These are phyloP conservation scores for Detonula confervacea DNA, from an alignment of 352 stramenopile genomes.

Conservation along the genomic window DNA sequence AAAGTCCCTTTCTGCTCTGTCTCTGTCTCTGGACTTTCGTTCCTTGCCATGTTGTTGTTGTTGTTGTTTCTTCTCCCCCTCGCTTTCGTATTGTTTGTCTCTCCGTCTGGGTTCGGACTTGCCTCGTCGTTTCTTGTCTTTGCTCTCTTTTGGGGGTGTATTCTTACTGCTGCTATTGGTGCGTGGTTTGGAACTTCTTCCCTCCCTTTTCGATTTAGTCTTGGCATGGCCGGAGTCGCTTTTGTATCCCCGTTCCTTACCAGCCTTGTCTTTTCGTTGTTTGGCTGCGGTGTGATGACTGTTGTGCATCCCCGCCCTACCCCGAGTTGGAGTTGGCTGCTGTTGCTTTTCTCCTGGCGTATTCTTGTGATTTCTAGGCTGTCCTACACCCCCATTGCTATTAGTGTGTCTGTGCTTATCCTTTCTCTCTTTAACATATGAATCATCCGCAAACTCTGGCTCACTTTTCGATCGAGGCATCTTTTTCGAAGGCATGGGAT, in stretches of 20 bases:
- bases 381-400: not conserved
- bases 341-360: not conserved
- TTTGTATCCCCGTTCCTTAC: conserved; percentile 15
- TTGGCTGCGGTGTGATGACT: not conserved
- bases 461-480: not conserved
- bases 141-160: too few relatives aligned
- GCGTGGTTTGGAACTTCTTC: not conserved
- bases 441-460: not conserved
- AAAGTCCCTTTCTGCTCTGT: not conserved
- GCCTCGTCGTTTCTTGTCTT: too few relatives aligned
- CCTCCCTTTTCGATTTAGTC: not conserved
- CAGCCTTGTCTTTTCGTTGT: not conserved
- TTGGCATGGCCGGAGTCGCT: conserved; percentile 16
- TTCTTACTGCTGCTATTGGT: not conserved
- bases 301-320: not conserved
- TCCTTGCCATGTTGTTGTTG: not conserved
- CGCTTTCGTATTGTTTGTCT: not conserved
- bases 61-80: not conserved
- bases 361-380: too few relatives aligned
- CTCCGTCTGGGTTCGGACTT: too few relatives aligned
- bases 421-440: not conserved
- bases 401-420: too few relatives aligned
- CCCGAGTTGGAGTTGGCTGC: not conserved
- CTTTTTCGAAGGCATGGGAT: conserved; percentile 4
- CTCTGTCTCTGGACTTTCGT: not conserved